Evolutionary conservation across 345 rosid genomes (phyloP).

Genomic region (Acer negundo): DNA sequence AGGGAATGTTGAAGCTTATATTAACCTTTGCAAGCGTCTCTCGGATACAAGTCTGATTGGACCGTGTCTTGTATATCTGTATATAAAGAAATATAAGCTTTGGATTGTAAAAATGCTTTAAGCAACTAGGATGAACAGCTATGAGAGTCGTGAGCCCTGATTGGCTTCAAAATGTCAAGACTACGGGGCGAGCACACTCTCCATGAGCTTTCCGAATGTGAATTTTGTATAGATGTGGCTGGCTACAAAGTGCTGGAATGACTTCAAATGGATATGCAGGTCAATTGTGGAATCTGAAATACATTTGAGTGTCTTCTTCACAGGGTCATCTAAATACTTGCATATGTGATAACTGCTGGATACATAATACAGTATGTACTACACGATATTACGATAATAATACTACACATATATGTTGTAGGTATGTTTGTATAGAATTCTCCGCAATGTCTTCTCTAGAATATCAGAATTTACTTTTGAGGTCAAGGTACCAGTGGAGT

Average conservation of each 20-base stretch:
- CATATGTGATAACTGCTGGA: slow-evolving; percentile 10
- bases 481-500: not conserved
- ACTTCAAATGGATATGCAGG: not conserved
- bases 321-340: slow-evolving; percentile 14
- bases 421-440: not conserved
- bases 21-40: slow-evolving; percentile 68
- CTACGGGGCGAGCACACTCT: not conserved
- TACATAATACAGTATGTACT: slow-evolving; percentile 1
- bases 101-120: slow-evolving; percentile 82
- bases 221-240: slow-evolving; percentile 27
- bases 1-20: slow-evolving; percentile 58
- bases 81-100: slow-evolving; percentile 66
- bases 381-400: not conserved
- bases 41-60: slow-evolving; percentile 65
- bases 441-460: not conserved
- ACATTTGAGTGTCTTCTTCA: not conserved
- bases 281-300: not conserved
- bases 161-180: slow-evolving; percentile 1
- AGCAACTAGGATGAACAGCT: slow-evolving; percentile 18
- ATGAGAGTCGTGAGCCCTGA: not conserved
- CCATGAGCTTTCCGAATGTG: not conserved
- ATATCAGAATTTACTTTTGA: not conserved
- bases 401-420: not conserved
- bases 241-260: slow-evolving; percentile 4
- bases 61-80: slow-evolving; percentile 79